Conservation (phyloP, 768 basidiomycete species). For the Mycena galopus region DNA sequence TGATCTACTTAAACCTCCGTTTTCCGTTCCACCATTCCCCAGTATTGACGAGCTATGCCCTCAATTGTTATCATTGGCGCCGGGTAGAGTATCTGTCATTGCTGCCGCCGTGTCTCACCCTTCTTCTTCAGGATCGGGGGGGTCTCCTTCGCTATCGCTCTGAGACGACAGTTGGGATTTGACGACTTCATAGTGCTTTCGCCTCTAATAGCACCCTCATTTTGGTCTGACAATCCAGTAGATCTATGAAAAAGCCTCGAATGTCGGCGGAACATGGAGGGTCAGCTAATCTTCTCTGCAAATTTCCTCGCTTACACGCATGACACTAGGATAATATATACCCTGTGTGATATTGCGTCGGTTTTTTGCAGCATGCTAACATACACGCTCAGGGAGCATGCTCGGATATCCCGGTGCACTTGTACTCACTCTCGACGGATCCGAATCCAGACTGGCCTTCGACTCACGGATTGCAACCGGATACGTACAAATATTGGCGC, state of each 20-base stretch:
- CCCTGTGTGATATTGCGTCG: conserved; percentile 43
- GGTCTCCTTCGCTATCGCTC: conserved; percentile 7
- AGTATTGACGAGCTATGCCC: too few relatives aligned
- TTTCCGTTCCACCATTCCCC: too few relatives aligned
- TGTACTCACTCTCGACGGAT: conserved; percentile 62
- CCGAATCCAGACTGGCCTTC: conserved; percentile 58
- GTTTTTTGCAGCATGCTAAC: conserved; percentile 33
- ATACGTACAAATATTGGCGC: conserved; percentile 60
- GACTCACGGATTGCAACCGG: conserved; percentile 56
- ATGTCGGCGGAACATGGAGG: conserved; percentile 50
- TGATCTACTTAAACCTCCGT: too few relatives aligned
- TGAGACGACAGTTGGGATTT: conserved; percentile 10
- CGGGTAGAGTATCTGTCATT: too few relatives aligned
- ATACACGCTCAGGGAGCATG: conserved; percentile 54
- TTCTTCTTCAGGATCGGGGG: conserved; percentile 22
- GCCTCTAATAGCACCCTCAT: neutral
- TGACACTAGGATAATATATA: conserved; percentile 51
- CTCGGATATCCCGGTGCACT: conserved; percentile 57
- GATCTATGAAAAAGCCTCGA: conserved; percentile 12
- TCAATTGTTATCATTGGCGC: too few relatives aligned
- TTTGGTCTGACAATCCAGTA: neutral
- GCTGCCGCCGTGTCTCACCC: too few relatives aligned
- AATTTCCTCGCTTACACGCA: neutral
- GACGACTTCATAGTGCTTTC: neutral
- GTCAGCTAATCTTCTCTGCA: conserved; percentile 43